phyloP scores from a whole-genome alignment of 495 filamentous ascomycete species.

The Aspergillus hancockii region DNA sequence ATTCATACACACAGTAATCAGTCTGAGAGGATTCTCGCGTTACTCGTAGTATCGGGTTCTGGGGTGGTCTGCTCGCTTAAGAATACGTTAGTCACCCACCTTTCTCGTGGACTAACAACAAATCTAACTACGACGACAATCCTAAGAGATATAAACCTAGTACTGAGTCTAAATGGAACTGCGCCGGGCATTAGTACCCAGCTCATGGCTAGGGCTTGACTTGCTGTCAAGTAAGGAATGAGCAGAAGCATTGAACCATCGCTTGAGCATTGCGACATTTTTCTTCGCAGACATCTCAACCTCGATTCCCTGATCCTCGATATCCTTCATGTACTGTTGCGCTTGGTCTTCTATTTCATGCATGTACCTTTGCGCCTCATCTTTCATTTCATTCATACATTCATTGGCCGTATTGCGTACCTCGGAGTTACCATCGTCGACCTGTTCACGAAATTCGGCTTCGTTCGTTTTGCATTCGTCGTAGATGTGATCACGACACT shows the following conservation, averaged over 20 bases:
- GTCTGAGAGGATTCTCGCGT: too few species aligned
- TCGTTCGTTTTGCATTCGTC: conserved; percentile 18
- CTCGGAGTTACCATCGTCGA: conserved; percentile 22
- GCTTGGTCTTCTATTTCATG: conserved; percentile 19
- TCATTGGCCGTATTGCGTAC: conserved; percentile 20
- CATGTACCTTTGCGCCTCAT: conserved; percentile 14
- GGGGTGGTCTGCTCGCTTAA: too few species aligned
- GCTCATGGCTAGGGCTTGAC: conserved; percentile 15
- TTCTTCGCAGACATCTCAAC: conserved; percentile 17
- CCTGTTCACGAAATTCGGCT: conserved; percentile 20
- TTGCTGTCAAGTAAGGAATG: conserved; percentile 9
- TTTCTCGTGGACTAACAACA: too few species aligned
- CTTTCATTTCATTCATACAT: conserved; percentile 20
- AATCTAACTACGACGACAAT: not conserved
- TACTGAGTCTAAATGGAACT: conserved; percentile 16
- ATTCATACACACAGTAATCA: too few species aligned
- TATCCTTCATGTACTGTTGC: conserved; percentile 19
- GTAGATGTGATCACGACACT: conserved; percentile 21
- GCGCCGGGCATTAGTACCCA: conserved; percentile 14
- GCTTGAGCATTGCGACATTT: conserved; percentile 11
- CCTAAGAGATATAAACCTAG: conserved; percentile 3
- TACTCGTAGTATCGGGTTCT: too few species aligned
- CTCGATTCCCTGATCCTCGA: conserved; percentile 15
- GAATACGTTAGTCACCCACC: too few species aligned
- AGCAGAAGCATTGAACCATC: conserved; percentile 15